phyloP scores from a whole-genome alignment of 106 monocot genomes.

The Dendrobium officinale region DNA sequence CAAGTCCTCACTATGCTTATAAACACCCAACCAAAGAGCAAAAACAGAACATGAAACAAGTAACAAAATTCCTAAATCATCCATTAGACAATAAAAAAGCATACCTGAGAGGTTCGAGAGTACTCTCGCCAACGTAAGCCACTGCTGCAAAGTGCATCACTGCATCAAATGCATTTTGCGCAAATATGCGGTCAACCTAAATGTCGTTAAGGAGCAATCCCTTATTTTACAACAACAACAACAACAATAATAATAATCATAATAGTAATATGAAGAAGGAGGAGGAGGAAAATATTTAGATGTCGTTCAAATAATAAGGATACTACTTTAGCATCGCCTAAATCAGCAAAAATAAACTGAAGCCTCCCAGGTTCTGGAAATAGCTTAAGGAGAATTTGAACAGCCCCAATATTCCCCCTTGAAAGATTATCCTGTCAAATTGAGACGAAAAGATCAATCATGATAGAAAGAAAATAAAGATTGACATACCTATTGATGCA shows the following conservation, averaged over 20 bases:
- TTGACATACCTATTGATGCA: background rate
- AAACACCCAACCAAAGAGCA: background rate
- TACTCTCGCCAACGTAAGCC: conserved; percentile 53
- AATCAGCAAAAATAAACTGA: conserved; percentile 61
- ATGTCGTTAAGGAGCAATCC: conserved; percentile 21
- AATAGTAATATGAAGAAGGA: background rate
- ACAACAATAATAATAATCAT: too few species aligned
- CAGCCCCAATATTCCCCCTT: conserved; percentile 67
- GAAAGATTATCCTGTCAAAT: conserved; percentile 72
- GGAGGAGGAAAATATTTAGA: too few species aligned
- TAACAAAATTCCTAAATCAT: background rate
- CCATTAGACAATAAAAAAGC: background rate
- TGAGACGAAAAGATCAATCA: background rate
- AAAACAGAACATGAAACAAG: background rate
- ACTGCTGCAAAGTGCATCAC: conserved; percentile 59
- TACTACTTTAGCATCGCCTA: conserved; percentile 67
- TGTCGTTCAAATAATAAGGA: conserved; percentile 18
- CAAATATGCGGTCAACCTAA: conserved; percentile 46
- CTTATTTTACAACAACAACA: background rate
- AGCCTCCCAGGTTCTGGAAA: conserved; percentile 72
- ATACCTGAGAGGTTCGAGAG: conserved; percentile 49
- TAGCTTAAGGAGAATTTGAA: conserved; percentile 44
- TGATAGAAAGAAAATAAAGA: background rate
- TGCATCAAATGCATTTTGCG: conserved; percentile 51
- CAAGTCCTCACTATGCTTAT: background rate